Conservation (phyloP, 2,329 filamentous ascomycete genomes). For the Bipolaris zeicola region DNA sequence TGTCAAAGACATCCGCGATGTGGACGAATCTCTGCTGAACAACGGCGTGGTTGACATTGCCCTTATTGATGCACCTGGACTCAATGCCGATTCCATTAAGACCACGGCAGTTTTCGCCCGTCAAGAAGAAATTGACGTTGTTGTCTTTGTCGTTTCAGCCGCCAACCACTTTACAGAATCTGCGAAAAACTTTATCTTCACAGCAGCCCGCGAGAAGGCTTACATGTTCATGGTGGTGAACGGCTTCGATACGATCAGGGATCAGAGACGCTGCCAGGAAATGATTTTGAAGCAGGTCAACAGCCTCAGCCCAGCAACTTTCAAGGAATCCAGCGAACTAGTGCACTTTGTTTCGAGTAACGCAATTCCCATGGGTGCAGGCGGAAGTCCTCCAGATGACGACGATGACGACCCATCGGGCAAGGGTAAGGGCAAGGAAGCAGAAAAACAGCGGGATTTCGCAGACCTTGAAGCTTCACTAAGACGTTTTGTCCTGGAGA, state of each 20-base stretch:
- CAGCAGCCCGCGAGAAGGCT: conserved; percentile 93
- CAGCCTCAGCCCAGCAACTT: conserved; percentile 86
- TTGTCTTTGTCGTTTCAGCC: conserved; percentile 96
- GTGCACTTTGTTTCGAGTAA: conserved; percentile 99
- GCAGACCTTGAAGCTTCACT: conserved; percentile 86
- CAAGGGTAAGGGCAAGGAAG: conserved; percentile 68
- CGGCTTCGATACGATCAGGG: conserved; percentile 90
- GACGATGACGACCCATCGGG: conserved; percentile 54
- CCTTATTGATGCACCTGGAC: conserved; percentile 91
- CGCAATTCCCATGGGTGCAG: conserved; percentile 73
- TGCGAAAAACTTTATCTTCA: conserved; percentile 96
- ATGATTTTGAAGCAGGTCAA: conserved; percentile 90
- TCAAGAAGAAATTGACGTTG: conserved; percentile 98
- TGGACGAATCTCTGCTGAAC: conserved; percentile 92
- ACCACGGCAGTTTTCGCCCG: conserved; percentile 96
- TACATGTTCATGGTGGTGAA: conserved; percentile 99
- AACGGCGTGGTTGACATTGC: conserved; percentile 98
- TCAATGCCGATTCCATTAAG: conserved; percentile 95
- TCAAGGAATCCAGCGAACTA: conserved; percentile 88
- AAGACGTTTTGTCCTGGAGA: conserved; percentile 91
- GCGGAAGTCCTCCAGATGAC: conserved; percentile 42
- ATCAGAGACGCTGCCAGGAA: conserved; percentile 88
- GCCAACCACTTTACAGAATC: conserved; percentile 98
- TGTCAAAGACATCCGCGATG: conserved; percentile 83
- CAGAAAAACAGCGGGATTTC: conserved; percentile 88